Base-by-base conservation (phyloP, 2,329 filamentous ascomycete species). In the Pseudogymnoascus verrucosus region DNA sequence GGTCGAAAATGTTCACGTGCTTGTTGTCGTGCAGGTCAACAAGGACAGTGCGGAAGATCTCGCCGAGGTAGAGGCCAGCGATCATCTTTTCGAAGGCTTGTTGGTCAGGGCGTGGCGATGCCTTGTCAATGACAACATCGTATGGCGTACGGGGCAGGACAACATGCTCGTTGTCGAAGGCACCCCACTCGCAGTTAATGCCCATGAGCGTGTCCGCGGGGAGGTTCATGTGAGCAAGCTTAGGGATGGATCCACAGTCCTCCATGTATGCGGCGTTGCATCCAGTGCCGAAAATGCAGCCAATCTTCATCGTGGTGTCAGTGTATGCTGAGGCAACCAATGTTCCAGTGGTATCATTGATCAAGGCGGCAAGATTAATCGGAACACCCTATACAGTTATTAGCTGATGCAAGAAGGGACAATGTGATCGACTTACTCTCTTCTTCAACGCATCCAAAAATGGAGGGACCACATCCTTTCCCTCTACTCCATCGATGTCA, bases 221-320 rank as follows among this genome's bases (percentile, higher is more conserved):
- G 39, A 98, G 84, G 72, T 96, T 95, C 82, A 96, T 84, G 78
- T 97, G 87, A 10, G 89, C 91, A 63, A 99, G 85, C 82, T 99
- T 99, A 68, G 93, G 93, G 68, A 99, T 91, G 11, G 89, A 90
- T 68, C 91, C 92, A 68, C 86, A 90, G 72, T 96, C 79, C 78
- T 99, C 95, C 89, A 99, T 96, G 80, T 99, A 99, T 40, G 95
- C 95, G 42, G 93, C 95, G 73, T 99, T 99, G 79, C 95, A 97
- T 65, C 95, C 95, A 11, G 95, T 99, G 71, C 95, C 95, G 72
- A 99, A 99, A 74, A 99, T 99, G 77, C 93, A 97, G 63, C 95
- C 95, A 71, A 98, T 95, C 78, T 87, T 92, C 85, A 97, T 96
- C 69, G 88, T 86, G 54, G 88, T 80, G 74, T 99, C 93, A n/a